Percentiles rank a stretch among this genome's conserved stretches.
These are phyloP conservation scores for Ceratocystis cubensis DNA, from an alignment of 2,329 filamentous ascomycete genomes.

Conservation along the genomic window DNA sequence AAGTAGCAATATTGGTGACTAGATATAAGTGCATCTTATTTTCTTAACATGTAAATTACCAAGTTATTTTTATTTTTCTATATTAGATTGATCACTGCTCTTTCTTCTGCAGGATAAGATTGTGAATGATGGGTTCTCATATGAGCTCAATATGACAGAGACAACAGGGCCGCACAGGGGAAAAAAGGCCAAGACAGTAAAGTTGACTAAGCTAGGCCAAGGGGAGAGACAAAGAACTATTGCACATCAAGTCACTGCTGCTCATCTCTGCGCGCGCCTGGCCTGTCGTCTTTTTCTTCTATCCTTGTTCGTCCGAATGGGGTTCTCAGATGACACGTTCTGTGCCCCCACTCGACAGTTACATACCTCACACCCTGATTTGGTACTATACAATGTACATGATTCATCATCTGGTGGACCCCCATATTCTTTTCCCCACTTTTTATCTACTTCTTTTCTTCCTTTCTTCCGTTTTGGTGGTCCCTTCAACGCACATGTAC, in stretches of 20 bases:
- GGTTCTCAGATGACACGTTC: slow-evolving; percentile 8
- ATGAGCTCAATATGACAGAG: not conserved
- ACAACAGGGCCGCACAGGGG: not conserved
- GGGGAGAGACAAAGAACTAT: not conserved
- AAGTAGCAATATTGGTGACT: too few relatives aligned
- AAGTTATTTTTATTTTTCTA: too few relatives aligned
- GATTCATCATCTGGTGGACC: not conserved
- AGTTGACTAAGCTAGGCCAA: not conserved
- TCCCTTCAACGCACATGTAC: not conserved
- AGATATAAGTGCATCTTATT: too few relatives aligned
- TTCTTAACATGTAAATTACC: too few relatives aligned
- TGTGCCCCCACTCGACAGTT: slow-evolving; percentile 1
- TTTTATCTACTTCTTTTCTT: slow-evolving; percentile 14
- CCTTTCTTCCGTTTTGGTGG: slow-evolving; percentile 15
- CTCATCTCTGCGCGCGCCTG: not conserved
- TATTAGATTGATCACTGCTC: too few relatives aligned
- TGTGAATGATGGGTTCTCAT: too few relatives aligned
- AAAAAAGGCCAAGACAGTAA: not conserved
- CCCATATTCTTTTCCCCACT: not conserved
- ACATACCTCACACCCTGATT: not conserved
- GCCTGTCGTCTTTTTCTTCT: not conserved
- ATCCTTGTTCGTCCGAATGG: slow-evolving; percentile 2
- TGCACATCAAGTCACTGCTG: not conserved
- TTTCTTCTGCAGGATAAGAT: too few relatives aligned
- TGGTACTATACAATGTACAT: not conserved